Percentiles rank a stretch among this genome's conserved stretches.
Conservation (phyloP, 805 yeast genomes). For the Cyberlindnera americana region DNA sequence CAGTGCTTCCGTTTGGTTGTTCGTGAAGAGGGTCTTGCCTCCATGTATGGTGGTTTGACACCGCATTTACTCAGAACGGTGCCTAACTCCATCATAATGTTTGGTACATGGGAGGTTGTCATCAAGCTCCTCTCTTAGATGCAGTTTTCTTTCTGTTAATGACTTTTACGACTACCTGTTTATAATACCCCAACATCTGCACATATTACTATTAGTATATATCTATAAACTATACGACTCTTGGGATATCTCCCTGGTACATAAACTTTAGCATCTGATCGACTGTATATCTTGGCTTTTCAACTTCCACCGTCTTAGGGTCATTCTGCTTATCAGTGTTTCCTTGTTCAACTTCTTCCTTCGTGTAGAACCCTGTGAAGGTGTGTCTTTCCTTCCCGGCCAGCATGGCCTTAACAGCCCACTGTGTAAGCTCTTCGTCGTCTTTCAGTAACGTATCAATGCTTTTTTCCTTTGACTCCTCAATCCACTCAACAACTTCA, state of each 20-base stretch:
- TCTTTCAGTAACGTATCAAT: conserved; percentile 24
- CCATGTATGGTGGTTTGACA: conserved; percentile 97
- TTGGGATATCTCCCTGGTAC: conserved; percentile 39
- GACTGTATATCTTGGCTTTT: conserved; percentile 22
- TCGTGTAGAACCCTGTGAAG: conserved; percentile 59
- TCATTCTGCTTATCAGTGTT: neutral
- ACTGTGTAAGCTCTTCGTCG: conserved; percentile 66
- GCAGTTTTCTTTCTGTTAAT: neutral
- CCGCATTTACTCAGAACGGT: conserved; percentile 96
- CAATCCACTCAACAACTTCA: conserved; percentile 86
- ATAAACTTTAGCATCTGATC: conserved; percentile 42
- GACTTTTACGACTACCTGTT: neutral
- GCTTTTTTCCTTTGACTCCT: conserved; percentile 36
- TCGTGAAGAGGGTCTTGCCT: conserved; percentile 86
- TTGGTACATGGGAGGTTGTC: conserved; percentile 96
- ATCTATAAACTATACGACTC: neutral
- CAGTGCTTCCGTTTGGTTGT: conserved; percentile 85
- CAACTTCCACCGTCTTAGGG: conserved; percentile 5
- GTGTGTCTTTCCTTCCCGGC: conserved; percentile 52
- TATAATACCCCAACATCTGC: neutral
- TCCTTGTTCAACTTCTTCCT: conserved; percentile 39
- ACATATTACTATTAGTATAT: no score
- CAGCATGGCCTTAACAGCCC: conserved; percentile 59
- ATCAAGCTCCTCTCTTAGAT: conserved; percentile 50
- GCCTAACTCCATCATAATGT: conserved; percentile 97